Evolutionary conservation across 225 moss, liverwort and hornwort species (phyloP).

Genomic region (Polytrichum formosum): DNA sequence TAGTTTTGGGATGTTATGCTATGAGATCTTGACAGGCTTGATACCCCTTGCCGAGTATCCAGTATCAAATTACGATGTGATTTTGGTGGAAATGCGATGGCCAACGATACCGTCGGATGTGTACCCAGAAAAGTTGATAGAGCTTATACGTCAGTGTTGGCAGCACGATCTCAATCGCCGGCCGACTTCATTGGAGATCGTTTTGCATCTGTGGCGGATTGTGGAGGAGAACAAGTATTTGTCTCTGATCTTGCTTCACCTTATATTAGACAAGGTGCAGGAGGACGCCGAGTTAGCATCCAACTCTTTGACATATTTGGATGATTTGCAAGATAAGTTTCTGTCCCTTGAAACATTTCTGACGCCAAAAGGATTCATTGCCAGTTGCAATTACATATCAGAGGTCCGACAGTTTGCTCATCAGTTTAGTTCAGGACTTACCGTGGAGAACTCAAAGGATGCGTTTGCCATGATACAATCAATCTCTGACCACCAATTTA

Average conservation of each 20-base stretch:
- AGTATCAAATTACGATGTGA: neutral
- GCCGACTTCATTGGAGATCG: neutral
- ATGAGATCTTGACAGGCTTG: neutral
- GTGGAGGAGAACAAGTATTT: neutral
- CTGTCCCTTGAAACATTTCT: too few relatives aligned
- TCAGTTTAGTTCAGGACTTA: too few relatives aligned
- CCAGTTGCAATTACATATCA: too few relatives aligned
- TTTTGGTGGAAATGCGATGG: neutral
- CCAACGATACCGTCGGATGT: neutral
- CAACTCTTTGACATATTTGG: neutral
- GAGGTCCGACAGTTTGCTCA: too few relatives aligned
- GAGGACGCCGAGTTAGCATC: neutral
- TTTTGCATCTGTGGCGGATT: neutral
- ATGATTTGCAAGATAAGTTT: neutral
- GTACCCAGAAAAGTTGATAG: neutral
- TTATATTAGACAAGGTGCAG: neutral
- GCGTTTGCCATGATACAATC: too few relatives aligned
- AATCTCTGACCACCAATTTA: too few relatives aligned
- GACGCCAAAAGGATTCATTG: too few relatives aligned
- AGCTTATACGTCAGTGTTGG: neutral
- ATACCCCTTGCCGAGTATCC: neutral
- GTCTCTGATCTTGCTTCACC: neutral
- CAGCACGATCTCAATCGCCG: neutral
- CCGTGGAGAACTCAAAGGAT: too few relatives aligned
- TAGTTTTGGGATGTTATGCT: too few relatives aligned